Evolutionary conservation across 1,139 yeast species (phyloP).

Genomic region (Suhomyces chickasaworum): DNA sequence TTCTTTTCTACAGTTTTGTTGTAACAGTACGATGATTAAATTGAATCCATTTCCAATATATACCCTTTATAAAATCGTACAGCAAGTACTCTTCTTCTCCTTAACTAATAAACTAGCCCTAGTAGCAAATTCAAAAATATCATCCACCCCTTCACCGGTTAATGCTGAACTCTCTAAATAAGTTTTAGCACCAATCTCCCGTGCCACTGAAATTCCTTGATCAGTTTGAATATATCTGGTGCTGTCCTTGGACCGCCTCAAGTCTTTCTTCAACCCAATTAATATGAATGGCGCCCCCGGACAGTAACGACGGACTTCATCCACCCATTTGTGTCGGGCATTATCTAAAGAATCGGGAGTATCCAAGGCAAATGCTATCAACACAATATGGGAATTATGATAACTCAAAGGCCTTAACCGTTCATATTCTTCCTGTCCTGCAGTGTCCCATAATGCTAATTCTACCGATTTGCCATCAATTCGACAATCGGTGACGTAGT

Average conservation of each 20-base stretch:
- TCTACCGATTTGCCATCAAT: slow-evolving; percentile 92
- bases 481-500: slow-evolving; percentile 89
- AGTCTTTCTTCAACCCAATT: slow-evolving; percentile 72
- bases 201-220: slow-evolving; percentile 62
- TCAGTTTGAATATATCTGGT: slow-evolving; percentile 49
- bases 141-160: slow-evolving; percentile 83
- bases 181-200: slow-evolving; percentile 65
- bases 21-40: too few relatives aligned
- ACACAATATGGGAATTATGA: slow-evolving; percentile 70
- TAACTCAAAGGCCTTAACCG: slow-evolving; percentile 80
- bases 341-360: slow-evolving; percentile 69
- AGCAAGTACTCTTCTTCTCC: slow-evolving; percentile 36
- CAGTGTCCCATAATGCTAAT: slow-evolving; percentile 93
- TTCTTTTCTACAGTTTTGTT: too few relatives aligned
- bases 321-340: slow-evolving; percentile 72
- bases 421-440: slow-evolving; percentile 92
- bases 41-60: neutral
- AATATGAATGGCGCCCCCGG: slow-evolving; percentile 66
- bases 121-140: slow-evolving; percentile 75
- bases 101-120: slow-evolving; percentile 58
- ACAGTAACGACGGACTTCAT: slow-evolving; percentile 67
- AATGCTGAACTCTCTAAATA: slow-evolving; percentile 76
- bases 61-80: slow-evolving; percentile 31
- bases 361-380: slow-evolving; percentile 72
- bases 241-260: slow-evolving; percentile 45